Percentiles rank a stretch among this genome's conserved stretches.
These are phyloP conservation scores for Coemansia sp. DNA, from an alignment of 192 early-diverging fungal species.

Conservation along the genomic window DNA sequence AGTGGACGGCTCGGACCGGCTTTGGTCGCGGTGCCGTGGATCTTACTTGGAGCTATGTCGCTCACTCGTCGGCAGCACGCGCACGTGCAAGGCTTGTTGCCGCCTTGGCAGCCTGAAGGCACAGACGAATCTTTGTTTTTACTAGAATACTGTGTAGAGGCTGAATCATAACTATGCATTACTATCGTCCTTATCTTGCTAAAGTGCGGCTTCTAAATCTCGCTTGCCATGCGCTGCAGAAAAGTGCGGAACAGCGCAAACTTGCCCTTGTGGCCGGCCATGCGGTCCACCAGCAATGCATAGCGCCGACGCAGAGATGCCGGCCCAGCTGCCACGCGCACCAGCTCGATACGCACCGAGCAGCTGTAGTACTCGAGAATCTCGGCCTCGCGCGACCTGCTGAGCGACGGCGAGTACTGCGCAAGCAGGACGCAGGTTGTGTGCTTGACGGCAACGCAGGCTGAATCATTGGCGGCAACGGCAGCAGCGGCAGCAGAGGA, in stretches of 20 bases:
- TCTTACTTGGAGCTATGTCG: slow-evolving; percentile 75
- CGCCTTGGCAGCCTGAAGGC: background rate
- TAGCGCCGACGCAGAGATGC: slow-evolving; percentile 17
- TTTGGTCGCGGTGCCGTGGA: slow-evolving; percentile 61
- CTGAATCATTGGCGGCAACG: background rate
- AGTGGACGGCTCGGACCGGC: slow-evolving; percentile 61
- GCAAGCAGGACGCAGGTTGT: slow-evolving; percentile 31
- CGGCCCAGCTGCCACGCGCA: slow-evolving; percentile 13
- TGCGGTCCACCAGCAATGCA: slow-evolving; percentile 39
- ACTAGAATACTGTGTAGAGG: too few species aligned
- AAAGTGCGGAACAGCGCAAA: slow-evolving; percentile 37
- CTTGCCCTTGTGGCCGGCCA: slow-evolving; percentile 49
- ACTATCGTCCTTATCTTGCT: background rate
- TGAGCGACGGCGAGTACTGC: slow-evolving; percentile 53
- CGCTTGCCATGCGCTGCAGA: slow-evolving; percentile 28
- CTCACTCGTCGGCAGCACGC: slow-evolving; percentile 39
- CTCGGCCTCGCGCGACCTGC: slow-evolving; percentile 43
- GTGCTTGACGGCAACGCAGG: slow-evolving; percentile 33
- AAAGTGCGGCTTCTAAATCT: background rate
- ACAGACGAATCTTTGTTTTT: too few species aligned
- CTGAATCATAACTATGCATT: background rate
- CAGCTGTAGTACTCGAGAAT: slow-evolving; percentile 54
- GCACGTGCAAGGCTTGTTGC: slow-evolving; percentile 10
- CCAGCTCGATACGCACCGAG: slow-evolving; percentile 46
- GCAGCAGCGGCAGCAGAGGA: too few species aligned